These are phyloP conservation scores for Arabidopsis hybrid DNA, from an alignment of 441 rosid genomes.

Conservation along the genomic window DNA sequence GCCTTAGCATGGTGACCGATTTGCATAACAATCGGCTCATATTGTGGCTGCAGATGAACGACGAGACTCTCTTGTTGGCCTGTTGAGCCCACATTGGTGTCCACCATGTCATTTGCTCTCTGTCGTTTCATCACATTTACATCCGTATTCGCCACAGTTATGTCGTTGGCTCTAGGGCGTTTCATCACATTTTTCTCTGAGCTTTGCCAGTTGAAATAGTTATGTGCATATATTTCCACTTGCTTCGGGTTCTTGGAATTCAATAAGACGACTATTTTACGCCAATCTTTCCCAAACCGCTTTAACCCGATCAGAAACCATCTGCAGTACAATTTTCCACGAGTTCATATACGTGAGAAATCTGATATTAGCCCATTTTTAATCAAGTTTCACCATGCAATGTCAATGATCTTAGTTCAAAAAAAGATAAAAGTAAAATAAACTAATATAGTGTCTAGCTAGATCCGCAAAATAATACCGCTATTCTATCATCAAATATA, in stretches of 20 bases:
- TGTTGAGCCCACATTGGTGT: neutral
- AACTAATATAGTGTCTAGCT: neutral
- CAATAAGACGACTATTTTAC: conserved; percentile 16
- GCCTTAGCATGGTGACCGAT: neutral
- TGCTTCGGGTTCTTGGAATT: conserved; percentile 5
- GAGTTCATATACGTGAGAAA: neutral
- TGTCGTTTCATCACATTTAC: neutral
- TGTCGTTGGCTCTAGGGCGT: neutral
- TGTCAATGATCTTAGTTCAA: too few relatives aligned
- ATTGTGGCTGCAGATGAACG: conserved; percentile 18
- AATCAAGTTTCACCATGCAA: conserved; percentile 2
- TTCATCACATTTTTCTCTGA: neutral
- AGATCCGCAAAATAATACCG: neutral
- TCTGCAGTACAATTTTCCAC: conserved; percentile 15
- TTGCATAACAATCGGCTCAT: neutral
- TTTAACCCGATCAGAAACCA: conserved; percentile 37
- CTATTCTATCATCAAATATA: neutral
- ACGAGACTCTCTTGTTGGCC: neutral
- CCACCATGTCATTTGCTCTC: neutral
- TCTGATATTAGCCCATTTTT: conserved; percentile 9
- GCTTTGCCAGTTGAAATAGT: conserved; percentile 9
- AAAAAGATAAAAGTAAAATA: too few relatives aligned
- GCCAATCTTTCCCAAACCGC: neutral
- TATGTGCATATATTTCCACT: conserved; percentile 13
- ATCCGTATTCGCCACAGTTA: neutral